Evolutionary conservation across 1,284 basidiomycete genomes (phyloP).

Genomic region (Inonotus hispidus): DNA sequence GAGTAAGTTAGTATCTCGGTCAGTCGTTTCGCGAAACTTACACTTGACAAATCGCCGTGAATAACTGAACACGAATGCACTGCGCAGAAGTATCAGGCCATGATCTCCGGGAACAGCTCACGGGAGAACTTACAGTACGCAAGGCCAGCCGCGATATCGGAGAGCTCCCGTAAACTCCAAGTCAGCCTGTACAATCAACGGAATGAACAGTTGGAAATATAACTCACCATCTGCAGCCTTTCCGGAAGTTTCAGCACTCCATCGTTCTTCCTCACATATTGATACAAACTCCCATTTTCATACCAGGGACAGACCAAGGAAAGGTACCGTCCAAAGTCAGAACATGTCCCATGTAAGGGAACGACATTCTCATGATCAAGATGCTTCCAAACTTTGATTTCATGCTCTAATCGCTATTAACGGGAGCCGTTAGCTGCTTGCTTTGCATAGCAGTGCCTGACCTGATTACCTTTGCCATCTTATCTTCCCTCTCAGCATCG

Average conservation of each 20-base stretch:
- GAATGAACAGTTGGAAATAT: neutral
- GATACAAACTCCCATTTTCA: slow-evolving; percentile 23
- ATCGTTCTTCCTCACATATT: slow-evolving; percentile 20
- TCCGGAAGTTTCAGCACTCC: slow-evolving; percentile 15
- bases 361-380: slow-evolving; percentile 27
- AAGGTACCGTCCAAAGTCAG: slow-evolving; percentile 23
- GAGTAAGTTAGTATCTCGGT: neutral
- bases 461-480: slow-evolving; percentile 20
- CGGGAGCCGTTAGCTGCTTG: neutral
- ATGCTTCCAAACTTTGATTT: slow-evolving; percentile 25
- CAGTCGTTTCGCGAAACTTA: neutral
- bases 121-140: slow-evolving; percentile 5
- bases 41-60: slow-evolving; percentile 17
- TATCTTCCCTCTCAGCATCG: slow-evolving; percentile 6
- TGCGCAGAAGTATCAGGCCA: neutral
- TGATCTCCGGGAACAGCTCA: no score
- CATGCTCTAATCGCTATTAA: slow-evolving; percentile 22
- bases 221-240: slow-evolving; percentile 23
- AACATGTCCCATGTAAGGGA: slow-evolving; percentile 23
- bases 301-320: slow-evolving; percentile 30
- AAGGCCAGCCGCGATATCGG: slow-evolving; percentile 11
- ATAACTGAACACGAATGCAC: slow-evolving; percentile 15
- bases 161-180: neutral
- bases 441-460: neutral
- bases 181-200: neutral